Base-by-base conservation (phyloP, 108 stramenopile genomes). In the Nitzschia sp. region DNA sequence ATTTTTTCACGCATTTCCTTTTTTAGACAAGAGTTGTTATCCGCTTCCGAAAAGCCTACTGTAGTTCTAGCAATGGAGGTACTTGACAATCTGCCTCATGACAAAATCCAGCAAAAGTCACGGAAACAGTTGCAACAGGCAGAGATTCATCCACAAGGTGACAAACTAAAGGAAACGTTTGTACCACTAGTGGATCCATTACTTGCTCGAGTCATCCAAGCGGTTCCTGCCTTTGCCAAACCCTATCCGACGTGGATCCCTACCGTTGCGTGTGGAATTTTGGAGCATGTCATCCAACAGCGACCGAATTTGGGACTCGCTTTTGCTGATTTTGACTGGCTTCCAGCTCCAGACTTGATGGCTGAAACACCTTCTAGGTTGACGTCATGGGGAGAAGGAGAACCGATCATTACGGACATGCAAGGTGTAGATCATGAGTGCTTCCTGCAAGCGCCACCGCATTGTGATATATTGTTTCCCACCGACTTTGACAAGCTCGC, bases 41-140 rank as follows among this genome's bases (percentile, higher is more conserved):
- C 63, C 2, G 31, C 45, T 57, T 86, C 85, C n/a, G 38, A 82
- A 38, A 74, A 60, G 15, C 84, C 87, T 13, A 93, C 91, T 3
- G 65, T 80, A 15, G 67, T 86, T 23, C 71, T 93, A 55, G 88
- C 83, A 27, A 55, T 91, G 70, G 93, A 94, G 66, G 49, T 94
- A 57, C 84, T 90, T 42, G 93, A 94, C 66, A 94, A 94, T 77
- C 71, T 94, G 23, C 90, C 90, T 23, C 93, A 94, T 72, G 93
- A 94, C 57, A 94, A 94, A 66, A 66, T 91, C 30, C 60, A 67
- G 17, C 66, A 69, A 30, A 77, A 69, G 19, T 59, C 64, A 33
- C 75, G 83, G 18, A 57, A 71, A 53, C 73, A 60, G 29, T 35
- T 88, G 26, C 75, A 90, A 64, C 90, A 94, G 63, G 88, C 86